A percentile compares a stretch with the other conserved stretches of the same genome.
Evolutionary conservation across 768 basidiomycete genomes (phyloP).

Genomic region (Auricularia cornea): DNA sequence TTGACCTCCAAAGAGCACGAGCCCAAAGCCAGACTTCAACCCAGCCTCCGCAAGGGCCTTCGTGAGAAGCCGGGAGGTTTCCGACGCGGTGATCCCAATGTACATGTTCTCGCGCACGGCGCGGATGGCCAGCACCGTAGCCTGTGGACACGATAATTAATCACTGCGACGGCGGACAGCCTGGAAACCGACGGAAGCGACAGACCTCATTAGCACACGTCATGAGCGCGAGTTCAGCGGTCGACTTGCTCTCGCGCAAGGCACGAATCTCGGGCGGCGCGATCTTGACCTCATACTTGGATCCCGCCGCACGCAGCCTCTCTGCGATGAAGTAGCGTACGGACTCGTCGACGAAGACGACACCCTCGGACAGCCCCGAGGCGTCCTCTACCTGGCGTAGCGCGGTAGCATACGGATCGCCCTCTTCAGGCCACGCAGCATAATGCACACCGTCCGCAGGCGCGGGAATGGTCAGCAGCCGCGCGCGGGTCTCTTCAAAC

Average conservation of each 20-base stretch:
- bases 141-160: constrained; percentile 31
- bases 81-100: constrained; percentile 70
- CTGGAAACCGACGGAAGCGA: not conserved
- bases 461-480: constrained; percentile 44
- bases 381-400: constrained; percentile 23
- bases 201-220: constrained; percentile 73
- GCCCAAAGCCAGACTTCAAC: constrained; percentile 45
- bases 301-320: constrained; percentile 43
- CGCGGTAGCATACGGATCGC: constrained; percentile 50
- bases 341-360: constrained; percentile 52
- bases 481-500: constrained; percentile 70
- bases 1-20: constrained; percentile 75
- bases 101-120: constrained; percentile 50
- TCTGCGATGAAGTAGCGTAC: constrained; percentile 58
- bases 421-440: constrained; percentile 59
- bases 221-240: constrained; percentile 59
- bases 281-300: constrained; percentile 30
- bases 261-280: constrained; percentile 48
- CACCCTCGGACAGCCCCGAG: constrained; percentile 21
- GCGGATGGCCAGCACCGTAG: constrained; percentile 68
- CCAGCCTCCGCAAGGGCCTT: constrained; percentile 50
- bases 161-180: not conserved
- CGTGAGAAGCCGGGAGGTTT: constrained; percentile 50
- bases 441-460: constrained; percentile 27
- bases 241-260: constrained; percentile 68